These are phyloP conservation scores for Skeletonema potamos DNA, from an alignment of 108 stramenopile species.

Conservation along the genomic window DNA sequence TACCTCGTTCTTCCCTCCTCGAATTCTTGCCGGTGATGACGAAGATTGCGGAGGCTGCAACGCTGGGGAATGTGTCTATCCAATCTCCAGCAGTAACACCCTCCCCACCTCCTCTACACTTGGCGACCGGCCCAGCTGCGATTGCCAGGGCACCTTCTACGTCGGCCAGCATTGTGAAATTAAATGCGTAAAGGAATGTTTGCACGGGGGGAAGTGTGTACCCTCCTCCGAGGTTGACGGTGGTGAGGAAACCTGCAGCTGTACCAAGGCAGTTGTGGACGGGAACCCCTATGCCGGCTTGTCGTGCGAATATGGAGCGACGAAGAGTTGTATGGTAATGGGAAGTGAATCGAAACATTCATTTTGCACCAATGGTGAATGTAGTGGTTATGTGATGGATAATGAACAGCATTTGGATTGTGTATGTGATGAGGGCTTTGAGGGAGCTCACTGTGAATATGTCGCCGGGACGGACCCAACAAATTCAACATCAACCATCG, in stretches of 20 bases:
- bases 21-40: constrained; percentile 24
- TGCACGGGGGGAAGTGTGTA: constrained; percentile 31
- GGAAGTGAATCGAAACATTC: constrained; percentile 39
- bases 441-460: constrained; percentile 43
- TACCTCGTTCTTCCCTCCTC: not conserved
- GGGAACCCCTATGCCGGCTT: constrained; percentile 48
- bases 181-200: constrained; percentile 20
- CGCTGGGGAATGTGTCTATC: constrained; percentile 24
- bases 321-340: constrained; percentile 49
- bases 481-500: not conserved
- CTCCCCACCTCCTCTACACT: constrained; percentile 9
- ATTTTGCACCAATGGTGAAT: constrained; percentile 70
- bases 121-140: constrained; percentile 26
- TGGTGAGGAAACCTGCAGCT: constrained; percentile 24
- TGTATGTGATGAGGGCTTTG: constrained; percentile 24
- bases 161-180: constrained; percentile 36
- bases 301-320: constrained; percentile 47
- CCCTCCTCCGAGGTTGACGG: constrained; percentile 9
- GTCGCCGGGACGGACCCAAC: constrained; percentile 16
- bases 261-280: constrained; percentile 41
- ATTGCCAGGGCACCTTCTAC: constrained; percentile 29
- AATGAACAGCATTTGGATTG: constrained; percentile 40
- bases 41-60: constrained; percentile 42
- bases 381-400: constrained; percentile 28
- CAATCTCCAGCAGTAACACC: not conserved